These are phyloP conservation scores for Venturia effusa DNA, from an alignment of 2,329 filamentous ascomycete genomes.

Conservation along the genomic window DNA sequence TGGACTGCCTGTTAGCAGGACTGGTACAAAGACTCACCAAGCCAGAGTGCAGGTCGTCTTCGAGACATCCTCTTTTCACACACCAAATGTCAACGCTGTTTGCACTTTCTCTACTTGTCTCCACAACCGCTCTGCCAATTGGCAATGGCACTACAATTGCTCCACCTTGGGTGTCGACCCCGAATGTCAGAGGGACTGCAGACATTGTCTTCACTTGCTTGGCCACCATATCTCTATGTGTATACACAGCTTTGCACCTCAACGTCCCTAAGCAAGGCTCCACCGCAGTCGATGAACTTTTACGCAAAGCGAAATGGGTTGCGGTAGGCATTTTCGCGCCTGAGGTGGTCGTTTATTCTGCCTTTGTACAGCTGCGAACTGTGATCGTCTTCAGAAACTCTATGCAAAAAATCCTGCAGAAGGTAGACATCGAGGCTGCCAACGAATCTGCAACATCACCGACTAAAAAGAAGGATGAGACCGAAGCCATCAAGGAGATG, in stretches of 20 bases:
- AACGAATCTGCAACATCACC: not conserved
- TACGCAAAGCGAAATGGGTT: conserved; percentile 17
- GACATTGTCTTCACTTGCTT: conserved; percentile 12
- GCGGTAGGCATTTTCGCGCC: conserved; percentile 16
- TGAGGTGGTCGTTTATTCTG: conserved; percentile 18
- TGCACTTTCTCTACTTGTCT: not conserved
- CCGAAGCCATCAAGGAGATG: not conserved
- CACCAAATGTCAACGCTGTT: not conserved
- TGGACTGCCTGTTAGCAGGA: not conserved
- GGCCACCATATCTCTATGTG: conserved; percentile 18
- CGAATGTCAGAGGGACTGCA: not conserved
- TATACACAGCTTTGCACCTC: conserved; percentile 20
- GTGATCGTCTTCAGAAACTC: conserved; percentile 7
- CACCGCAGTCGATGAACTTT: not conserved
- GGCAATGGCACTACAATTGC: not conserved
- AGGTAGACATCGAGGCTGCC: not conserved
- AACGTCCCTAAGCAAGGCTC: conserved; percentile 14
- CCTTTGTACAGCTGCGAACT: conserved; percentile 17
- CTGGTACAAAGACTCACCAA: not conserved
- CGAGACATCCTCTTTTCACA: not conserved
- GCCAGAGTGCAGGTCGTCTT: not conserved
- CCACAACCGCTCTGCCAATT: not conserved
- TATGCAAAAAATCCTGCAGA: not conserved
- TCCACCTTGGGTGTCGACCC: not conserved
- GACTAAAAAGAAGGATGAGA: not conserved